Evolutionary conservation across 129 eudicot species (phyloP).

Genomic region (Flaveria sonorensis): DNA sequence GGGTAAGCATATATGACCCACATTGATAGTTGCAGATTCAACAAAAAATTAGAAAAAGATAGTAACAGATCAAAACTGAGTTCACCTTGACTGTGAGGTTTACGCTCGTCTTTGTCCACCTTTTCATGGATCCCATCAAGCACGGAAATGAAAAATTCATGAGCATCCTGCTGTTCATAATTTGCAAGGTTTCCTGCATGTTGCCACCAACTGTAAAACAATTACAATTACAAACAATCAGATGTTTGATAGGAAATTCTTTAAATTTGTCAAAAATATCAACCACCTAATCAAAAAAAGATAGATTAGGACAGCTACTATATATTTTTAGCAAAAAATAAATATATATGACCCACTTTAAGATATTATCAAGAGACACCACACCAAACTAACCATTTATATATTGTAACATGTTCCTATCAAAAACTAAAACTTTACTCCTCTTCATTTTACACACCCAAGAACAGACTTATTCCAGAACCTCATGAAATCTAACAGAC

Average conservation of each 20-base stretch:
- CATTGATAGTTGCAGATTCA: neutral
- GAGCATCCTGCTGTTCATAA: slow-evolving; percentile 98
- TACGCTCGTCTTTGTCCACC: slow-evolving; percentile 64
- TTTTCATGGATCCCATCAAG: slow-evolving; percentile 89
- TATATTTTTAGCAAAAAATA: slow-evolving; percentile 22
- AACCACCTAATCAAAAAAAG: slow-evolving; percentile 8
- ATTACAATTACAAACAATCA: slow-evolving; percentile 23
- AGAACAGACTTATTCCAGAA: neutral
- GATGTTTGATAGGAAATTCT: neutral
- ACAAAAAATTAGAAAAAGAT: neutral
- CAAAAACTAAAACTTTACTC: neutral
- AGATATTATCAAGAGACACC: slow-evolving; percentile 27
- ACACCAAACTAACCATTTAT: slow-evolving; percentile 18
- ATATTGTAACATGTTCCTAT: slow-evolving; percentile 28
- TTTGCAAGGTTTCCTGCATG: slow-evolving; percentile 90
- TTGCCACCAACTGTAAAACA: slow-evolving; percentile 86
- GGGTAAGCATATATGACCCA: neutral
- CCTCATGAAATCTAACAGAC: slow-evolving; percentile 29
- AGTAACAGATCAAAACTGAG: neutral
- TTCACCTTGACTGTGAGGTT: slow-evolving; percentile 70
- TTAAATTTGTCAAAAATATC: slow-evolving; percentile 20
- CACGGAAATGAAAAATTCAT: slow-evolving; percentile 92
- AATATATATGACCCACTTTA: slow-evolving; percentile 37
- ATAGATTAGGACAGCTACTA: slow-evolving; percentile 27
- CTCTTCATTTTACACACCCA: neutral